Evolutionary conservation across 192 early-diverging fungal species (phyloP).

Genomic region (Coemansia sp.): DNA sequence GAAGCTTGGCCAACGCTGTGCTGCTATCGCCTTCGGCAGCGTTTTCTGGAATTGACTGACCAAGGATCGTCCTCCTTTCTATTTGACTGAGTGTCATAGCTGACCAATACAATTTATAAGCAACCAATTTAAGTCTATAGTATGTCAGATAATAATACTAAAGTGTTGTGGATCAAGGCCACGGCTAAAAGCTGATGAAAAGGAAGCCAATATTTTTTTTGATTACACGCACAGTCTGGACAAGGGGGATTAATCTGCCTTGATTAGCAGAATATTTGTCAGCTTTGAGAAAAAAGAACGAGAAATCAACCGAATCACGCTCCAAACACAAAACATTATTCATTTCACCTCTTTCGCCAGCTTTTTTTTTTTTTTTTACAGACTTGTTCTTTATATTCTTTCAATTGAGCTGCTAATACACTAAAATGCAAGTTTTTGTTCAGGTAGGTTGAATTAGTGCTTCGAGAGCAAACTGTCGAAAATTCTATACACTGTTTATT

Average conservation of each 20-base stretch:
- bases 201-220: not conserved
- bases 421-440: slow-evolving; percentile 25
- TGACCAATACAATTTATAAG: not conserved
- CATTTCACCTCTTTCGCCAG: not conserved
- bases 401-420: not conserved
- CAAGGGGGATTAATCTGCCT: not conserved
- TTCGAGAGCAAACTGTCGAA: not conserved
- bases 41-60: slow-evolving; percentile 12
- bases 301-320: not conserved
- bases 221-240: not conserved
- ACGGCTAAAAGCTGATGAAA: not conserved
- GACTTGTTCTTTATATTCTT: slow-evolving; percentile 7
- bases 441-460: slow-evolving; percentile 16
- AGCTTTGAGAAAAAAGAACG: not conserved
- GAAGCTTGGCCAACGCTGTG: not conserved
- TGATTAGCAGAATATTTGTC: not conserved
- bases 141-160: too few species aligned
- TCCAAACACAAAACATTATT: not conserved
- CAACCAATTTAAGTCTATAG: not conserved
- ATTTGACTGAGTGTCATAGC: slow-evolving; percentile 6
- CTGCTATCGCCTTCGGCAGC: not conserved
- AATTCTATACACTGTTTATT: not conserved
- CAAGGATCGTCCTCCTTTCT: slow-evolving; percentile 29
- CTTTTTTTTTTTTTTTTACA: slow-evolving; percentile 1
- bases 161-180: not conserved